Base-by-base conservation (phyloP, 345 rosid species). In the Cardamine resedifolia region DNA sequence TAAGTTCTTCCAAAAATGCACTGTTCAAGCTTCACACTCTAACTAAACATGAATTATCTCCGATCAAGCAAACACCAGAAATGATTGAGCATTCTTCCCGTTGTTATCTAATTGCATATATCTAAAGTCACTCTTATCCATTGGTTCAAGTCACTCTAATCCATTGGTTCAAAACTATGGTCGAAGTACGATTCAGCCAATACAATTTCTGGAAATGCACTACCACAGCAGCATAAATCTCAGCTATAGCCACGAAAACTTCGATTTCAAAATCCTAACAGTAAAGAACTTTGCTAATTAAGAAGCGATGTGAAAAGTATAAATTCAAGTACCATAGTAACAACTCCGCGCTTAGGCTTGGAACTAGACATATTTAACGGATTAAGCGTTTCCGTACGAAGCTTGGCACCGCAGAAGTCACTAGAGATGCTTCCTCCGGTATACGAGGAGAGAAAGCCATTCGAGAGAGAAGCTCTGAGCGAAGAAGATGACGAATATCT, bases 341-440 rank as follows among this genome's bases (percentile, higher is more conserved):
- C 80, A 51, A 88, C 91, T 39, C 86, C 83, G 39, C 97, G 83
- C 72, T 76, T 94, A 38, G 88, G 84, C 26, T 81, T 87, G 6
- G 89, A 85, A 16, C 82, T 76, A 47, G 85, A 74, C 21, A 79
- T 38, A 21, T 80, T 74, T n/a, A 81, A 82, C 23, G 87, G 88
- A 34, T 82, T 68, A 73, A 86, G 85, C 39, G 77, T 56, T 7
- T 75, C 76, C 2, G 87, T 62, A 44, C 84, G 88, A 77, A 85
- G 43, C 66, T 83, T 89, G 15, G 53, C 23, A 21, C 96, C 91
- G 33, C 81, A 78, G 58, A 85, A 81, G 20, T 85, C 90, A 16
- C 82, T 74, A 23, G 79, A 73, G 76, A 67, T 71, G 84, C 92
- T 83, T 20, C 89, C 84, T 58, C 71, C 71, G 23, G 77, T 47